Conservation (phyloP, 768 basidiomycete genomes). For the Lactifluus hygrophoroides region DNA sequence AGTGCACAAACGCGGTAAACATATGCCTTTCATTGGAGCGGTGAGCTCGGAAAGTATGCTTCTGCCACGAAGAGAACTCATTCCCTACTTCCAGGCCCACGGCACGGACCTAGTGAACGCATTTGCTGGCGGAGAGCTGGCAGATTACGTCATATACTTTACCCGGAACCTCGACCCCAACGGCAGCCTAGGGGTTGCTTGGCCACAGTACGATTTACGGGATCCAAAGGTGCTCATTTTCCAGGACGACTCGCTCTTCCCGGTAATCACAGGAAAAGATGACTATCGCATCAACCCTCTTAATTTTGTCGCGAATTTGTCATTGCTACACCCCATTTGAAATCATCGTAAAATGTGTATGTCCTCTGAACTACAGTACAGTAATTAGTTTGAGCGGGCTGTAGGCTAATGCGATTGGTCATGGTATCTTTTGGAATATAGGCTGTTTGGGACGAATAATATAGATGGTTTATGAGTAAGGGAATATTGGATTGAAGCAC, state of each 20-base stretch:
- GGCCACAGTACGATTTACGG: slow-evolving; percentile 5
- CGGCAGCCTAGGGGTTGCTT: background rate
- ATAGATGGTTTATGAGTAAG: too few relatives aligned
- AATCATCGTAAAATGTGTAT: background rate
- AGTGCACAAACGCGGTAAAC: slow-evolving; percentile 12
- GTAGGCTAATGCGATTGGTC: too few relatives aligned
- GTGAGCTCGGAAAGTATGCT: background rate
- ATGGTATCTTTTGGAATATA: too few relatives aligned
- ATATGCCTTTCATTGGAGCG: slow-evolving; percentile 3
- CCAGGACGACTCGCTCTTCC: slow-evolving; percentile 1
- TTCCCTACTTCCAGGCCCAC: background rate
- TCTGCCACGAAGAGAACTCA: background rate
- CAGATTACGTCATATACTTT: slow-evolving; percentile 9
- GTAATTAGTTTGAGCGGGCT: too few relatives aligned
- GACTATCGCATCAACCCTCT: slow-evolving; percentile 6
- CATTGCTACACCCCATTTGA: slow-evolving; percentile 11
- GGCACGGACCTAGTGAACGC: slow-evolving; percentile 5
- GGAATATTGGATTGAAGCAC: too few relatives aligned
- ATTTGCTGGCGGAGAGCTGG: background rate
- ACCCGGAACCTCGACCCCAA: slow-evolving; percentile 7
- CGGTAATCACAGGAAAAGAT: background rate
- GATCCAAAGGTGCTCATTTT: slow-evolving; percentile 1
- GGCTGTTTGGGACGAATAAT: too few relatives aligned
- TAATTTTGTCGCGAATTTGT: slow-evolving; percentile 6
- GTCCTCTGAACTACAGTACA: background rate